Conservation (phyloP, 2,329 filamentous ascomycete genomes). For the Arthrocladium fulminans region DNA sequence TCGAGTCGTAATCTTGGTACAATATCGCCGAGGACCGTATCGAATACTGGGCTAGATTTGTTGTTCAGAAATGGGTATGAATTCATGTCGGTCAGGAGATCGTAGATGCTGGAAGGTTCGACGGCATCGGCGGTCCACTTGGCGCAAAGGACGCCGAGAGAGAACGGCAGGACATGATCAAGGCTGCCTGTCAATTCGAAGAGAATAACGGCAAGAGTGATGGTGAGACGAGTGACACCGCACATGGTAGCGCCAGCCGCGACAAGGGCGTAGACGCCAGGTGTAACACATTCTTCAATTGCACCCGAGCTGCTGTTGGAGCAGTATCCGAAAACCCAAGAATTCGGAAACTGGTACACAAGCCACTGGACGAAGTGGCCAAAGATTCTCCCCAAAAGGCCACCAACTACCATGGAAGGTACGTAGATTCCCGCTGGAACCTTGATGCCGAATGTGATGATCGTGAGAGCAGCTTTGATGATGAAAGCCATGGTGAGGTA, state of each 20-base stretch:
- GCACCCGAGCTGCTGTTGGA: constrained; percentile 42
- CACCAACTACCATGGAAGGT: constrained; percentile 96
- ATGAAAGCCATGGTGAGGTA: constrained; percentile 71
- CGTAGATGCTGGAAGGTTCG: constrained; percentile 84
- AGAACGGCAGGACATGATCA: constrained; percentile 92
- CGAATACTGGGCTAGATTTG: constrained; percentile 86
- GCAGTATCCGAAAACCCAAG: constrained; percentile 31
- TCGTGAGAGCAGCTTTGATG: constrained; percentile 80
- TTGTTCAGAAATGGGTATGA: constrained; percentile 96
- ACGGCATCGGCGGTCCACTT: constrained; percentile 98
- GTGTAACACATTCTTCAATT: constrained; percentile 78
- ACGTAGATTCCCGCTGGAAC: constrained; percentile 95
- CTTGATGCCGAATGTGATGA: constrained; percentile 92
- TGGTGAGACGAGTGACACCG: constrained; percentile 83
- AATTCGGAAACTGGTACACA: constrained; percentile 63
- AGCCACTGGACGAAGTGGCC: constrained; percentile 78
- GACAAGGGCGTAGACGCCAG: constrained; percentile 92
- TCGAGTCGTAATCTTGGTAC: constrained; percentile 65
- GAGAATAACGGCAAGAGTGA: constrained; percentile 87
- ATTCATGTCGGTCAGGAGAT: constrained; percentile 92
- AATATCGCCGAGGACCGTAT: constrained; percentile 78
- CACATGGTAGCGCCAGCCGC: constrained; percentile 97
- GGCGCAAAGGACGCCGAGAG: constrained; percentile 80
- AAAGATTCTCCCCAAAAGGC: constrained; percentile 77
- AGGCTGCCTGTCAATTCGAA: constrained; percentile 93